Percentiles rank a stretch among this genome's conserved stretches.
phyloP scores from a whole-genome alignment of 2,329 filamentous ascomycete species.

The Aspergillus tanneri region DNA sequence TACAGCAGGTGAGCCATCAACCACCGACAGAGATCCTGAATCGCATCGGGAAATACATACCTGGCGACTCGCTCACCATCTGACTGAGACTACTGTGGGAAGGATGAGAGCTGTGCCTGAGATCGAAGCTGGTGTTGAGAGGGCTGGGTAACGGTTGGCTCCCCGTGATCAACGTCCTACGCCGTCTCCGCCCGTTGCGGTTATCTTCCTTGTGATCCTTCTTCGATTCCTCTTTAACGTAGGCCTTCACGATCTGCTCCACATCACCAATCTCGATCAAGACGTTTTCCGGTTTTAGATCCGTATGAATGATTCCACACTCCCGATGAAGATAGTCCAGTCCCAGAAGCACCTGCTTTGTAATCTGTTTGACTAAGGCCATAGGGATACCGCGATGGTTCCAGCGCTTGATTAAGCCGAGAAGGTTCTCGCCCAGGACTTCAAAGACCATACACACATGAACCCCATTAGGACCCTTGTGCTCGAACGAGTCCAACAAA shows the following conservation, averaged over 20 bases:
- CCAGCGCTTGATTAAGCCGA: constrained; percentile 97
- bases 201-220: constrained; percentile 82
- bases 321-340: constrained; percentile 96
- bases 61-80: constrained; percentile 69
- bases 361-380: constrained; percentile 96
- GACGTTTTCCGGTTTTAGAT: constrained; percentile 96
- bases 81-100: constrained; percentile 78
- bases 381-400: constrained; percentile 97
- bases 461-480: constrained; percentile 92
- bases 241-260: constrained; percentile 95
- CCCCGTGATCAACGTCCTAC: constrained; percentile 92
- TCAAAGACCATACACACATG: constrained; percentile 99
- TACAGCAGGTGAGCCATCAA: constrained; percentile 39
- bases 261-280: constrained; percentile 98
- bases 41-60: constrained; percentile 54
- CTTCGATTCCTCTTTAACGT: constrained; percentile 71
- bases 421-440: constrained; percentile 88
- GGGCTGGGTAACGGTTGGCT: constrained; percentile 95
- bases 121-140: constrained; percentile 85
- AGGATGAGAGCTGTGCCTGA: constrained; percentile 59
- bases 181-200: constrained; percentile 82
- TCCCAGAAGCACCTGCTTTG: constrained; percentile 93
- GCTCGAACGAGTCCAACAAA: constrained; percentile 93
- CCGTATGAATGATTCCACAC: constrained; percentile 98
- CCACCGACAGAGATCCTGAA: too few species aligned